These are phyloP conservation scores for Nakazawaea peltata DNA, from an alignment of 805 yeast species.

Conservation along the genomic window DNA sequence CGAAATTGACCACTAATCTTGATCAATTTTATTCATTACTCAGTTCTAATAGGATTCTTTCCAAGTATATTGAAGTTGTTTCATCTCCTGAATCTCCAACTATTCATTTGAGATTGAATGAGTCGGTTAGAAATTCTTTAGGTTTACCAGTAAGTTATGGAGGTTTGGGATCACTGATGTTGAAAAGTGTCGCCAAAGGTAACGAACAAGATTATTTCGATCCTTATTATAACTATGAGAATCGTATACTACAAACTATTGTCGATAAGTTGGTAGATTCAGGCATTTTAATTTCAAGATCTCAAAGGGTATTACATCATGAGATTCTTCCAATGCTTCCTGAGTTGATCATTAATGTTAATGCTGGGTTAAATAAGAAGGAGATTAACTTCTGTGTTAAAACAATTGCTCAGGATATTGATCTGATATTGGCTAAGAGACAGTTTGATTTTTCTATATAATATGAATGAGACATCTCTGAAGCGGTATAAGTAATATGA, in stretches of 20 bases:
- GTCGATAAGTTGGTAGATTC: slow-evolving; percentile 48
- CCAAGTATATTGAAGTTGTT: slow-evolving; percentile 37
- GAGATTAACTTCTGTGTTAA: slow-evolving; percentile 38
- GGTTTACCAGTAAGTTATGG: slow-evolving; percentile 45
- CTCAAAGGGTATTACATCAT: slow-evolving; percentile 60
- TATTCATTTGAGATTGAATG: slow-evolving; percentile 54
- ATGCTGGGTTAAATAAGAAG: slow-evolving; percentile 33
- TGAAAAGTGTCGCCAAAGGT: slow-evolving; percentile 36
- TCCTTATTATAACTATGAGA: slow-evolving; percentile 41
- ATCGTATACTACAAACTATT: slow-evolving; percentile 55
- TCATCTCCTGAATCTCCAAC: slow-evolving; percentile 60
- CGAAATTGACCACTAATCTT: slow-evolving; percentile 31
- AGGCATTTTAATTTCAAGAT: slow-evolving; percentile 45
- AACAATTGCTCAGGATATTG: slow-evolving; percentile 20
- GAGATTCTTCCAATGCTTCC: slow-evolving; percentile 68
- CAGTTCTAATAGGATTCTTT: slow-evolving; percentile 25
- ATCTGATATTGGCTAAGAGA: slow-evolving; percentile 13
- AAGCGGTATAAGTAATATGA: too few species aligned
- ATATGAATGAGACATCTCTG: too few species aligned
- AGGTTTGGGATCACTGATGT: slow-evolving; percentile 29
- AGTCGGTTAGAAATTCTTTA: slow-evolving; percentile 33
- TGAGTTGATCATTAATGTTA: slow-evolving; percentile 43
- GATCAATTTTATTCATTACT: slow-evolving; percentile 31
- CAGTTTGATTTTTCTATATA: too few species aligned
- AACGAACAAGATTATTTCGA: slow-evolving; percentile 33